Conservation (phyloP, 371 early-diverging fungal genomes). For the Dentiscutata heterogama region DNA sequence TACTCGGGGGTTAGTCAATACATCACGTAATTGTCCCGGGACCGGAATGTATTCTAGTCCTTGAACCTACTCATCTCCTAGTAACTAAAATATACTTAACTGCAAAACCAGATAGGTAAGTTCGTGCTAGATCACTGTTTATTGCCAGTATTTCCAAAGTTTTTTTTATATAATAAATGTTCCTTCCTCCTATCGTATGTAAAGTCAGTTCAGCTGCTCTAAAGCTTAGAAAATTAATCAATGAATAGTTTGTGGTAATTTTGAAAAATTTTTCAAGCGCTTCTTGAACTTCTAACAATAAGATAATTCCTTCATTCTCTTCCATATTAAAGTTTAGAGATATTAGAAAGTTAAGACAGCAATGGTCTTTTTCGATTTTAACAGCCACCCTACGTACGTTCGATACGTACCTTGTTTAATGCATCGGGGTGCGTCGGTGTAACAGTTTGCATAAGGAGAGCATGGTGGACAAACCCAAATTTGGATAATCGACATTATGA, state of each 20-base stretch:
- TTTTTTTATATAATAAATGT: conserved; percentile 24
- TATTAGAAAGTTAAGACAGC: too few relatives aligned
- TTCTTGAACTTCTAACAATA: neutral
- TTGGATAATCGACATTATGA: too few relatives aligned
- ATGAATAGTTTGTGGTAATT: conserved; percentile 3
- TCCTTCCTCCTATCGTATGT: conserved; percentile 22
- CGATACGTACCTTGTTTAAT: too few relatives aligned
- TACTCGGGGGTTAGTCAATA: conserved; percentile 34
- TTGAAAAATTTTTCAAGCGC: neutral
- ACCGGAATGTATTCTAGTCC: neutral
- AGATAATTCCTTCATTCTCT: neutral
- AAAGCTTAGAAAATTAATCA: neutral
- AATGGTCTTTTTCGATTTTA: too few relatives aligned
- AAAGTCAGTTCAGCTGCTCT: conserved; percentile 21
- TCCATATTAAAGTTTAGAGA: neutral
- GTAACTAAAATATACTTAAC: conserved; percentile 18
- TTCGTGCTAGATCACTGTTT: conserved; percentile 8
- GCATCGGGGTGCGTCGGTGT: too few relatives aligned
- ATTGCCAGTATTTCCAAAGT: neutral
- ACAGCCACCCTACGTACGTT: too few relatives aligned
- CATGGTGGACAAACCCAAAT: too few relatives aligned
- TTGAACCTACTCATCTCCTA: conserved; percentile 23
- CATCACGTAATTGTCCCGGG: conserved; percentile 36
- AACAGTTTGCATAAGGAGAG: too few relatives aligned
- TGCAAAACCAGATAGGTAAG: conserved; percentile 10